Evolutionary conservation across 441 rosid species (phyloP).

Genomic region (Metrosideros polymorpha): DNA sequence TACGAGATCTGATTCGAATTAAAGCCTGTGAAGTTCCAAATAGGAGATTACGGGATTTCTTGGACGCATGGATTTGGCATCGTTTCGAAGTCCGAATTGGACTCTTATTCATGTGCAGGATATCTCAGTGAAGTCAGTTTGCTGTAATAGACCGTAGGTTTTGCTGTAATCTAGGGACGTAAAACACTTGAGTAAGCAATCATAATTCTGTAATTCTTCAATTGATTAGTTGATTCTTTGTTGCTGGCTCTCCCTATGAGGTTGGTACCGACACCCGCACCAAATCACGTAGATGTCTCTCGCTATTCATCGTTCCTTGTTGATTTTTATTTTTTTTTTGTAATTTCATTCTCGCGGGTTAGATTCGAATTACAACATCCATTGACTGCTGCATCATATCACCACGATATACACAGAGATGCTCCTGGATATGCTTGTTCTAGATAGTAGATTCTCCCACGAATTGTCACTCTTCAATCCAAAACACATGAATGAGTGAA

Average conservation of each 20-base stretch:
- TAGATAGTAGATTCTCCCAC: neutral
- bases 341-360: neutral
- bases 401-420: neutral
- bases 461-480: neutral
- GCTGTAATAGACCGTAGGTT: no score
- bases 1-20: neutral
- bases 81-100: neutral
- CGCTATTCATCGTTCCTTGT: neutral
- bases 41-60: neutral
- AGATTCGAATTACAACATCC: neutral
- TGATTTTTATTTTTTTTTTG: no score
- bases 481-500: neutral
- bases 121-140: neutral
- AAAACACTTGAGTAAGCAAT: neutral
- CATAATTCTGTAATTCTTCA: neutral
- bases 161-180: neutral
- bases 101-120: neutral
- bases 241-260: accelerated
- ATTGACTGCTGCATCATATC: neutral
- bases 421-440: neutral
- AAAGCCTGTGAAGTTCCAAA: neutral
- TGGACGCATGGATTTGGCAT: neutral
- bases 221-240: neutral
- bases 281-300: accelerated
- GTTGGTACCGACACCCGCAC: accelerated